Conservation (phyloP, 768 basidiomycete species). For the Mycena galericulata region DNA sequence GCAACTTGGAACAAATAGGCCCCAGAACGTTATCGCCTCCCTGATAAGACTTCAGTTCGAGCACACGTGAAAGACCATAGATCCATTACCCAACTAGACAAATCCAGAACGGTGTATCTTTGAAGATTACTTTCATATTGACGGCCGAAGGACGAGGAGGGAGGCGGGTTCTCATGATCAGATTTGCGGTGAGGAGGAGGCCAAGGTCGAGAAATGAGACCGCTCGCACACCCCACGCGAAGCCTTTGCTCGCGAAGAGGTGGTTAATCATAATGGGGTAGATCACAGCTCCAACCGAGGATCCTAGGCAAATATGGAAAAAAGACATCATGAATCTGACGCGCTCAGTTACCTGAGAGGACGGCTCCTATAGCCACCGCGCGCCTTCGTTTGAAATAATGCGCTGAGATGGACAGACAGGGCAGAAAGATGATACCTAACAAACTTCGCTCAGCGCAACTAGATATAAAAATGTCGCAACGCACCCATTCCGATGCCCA, state of each 20-base stretch:
- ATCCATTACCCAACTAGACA: too few relatives aligned
- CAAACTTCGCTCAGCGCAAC: background rate
- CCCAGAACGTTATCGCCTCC: conserved; percentile 65
- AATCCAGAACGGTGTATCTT: conserved; percentile 56
- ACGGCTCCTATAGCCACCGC: conserved; percentile 69
- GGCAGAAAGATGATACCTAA: conserved; percentile 58
- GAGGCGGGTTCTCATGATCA: conserved; percentile 56
- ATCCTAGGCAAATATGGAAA: too few relatives aligned
- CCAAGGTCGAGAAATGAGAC: conserved; percentile 60
- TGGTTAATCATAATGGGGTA: conserved; percentile 67
- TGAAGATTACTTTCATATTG: conserved; percentile 49
- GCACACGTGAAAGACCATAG: too few relatives aligned
- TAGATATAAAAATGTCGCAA: background rate
- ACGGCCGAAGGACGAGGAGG: conserved; percentile 40
- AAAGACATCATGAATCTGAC: too few relatives aligned
- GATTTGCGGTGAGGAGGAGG: conserved; percentile 57
- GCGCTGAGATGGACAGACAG: conserved; percentile 62
- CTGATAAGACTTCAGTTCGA: conserved; percentile 49
- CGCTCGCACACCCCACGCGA: conserved; percentile 58
- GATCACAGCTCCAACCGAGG: conserved; percentile 61
- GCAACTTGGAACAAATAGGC: conserved; percentile 63
- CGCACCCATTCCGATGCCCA: conserved; percentile 65
- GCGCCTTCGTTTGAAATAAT: conserved; percentile 62
- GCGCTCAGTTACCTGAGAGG: conserved; percentile 63
- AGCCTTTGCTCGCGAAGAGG: conserved; percentile 53